Conservation (phyloP, 2,329 filamentous ascomycete genomes). For the Neonectria magnoliae region DNA sequence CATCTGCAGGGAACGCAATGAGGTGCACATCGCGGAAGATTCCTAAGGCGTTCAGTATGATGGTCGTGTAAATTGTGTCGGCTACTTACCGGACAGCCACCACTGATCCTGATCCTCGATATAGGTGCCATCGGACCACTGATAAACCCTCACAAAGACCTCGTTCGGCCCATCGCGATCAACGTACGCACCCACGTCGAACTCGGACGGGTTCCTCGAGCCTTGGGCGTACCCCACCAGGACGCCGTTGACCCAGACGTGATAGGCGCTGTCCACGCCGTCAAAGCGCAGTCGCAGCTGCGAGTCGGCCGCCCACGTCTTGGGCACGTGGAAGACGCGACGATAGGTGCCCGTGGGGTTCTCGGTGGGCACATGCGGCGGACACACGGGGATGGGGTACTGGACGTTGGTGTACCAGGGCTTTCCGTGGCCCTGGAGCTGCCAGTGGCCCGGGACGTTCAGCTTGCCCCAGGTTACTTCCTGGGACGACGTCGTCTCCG, state of each 20-base stretch:
- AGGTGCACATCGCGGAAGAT: slow-evolving; percentile 76
- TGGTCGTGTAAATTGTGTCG: slow-evolving; percentile 61
- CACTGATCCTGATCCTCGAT: slow-evolving; percentile 78
- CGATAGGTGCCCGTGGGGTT: slow-evolving; percentile 74
- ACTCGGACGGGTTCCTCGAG: slow-evolving; percentile 74
- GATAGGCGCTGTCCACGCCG: slow-evolving; percentile 77
- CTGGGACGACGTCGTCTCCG: slow-evolving; percentile 56
- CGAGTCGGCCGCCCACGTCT: slow-evolving; percentile 56
- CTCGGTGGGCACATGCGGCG: slow-evolving; percentile 69
- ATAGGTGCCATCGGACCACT: slow-evolving; percentile 75
- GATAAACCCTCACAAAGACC: slow-evolving; percentile 73
- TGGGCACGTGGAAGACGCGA: slow-evolving; percentile 63
- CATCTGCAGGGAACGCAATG: slow-evolving; percentile 62
- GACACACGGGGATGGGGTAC: slow-evolving; percentile 72
- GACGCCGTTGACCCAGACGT: slow-evolving; percentile 73
- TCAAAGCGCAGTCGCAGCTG: slow-evolving; percentile 74
- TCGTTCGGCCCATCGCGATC: slow-evolving; percentile 57
- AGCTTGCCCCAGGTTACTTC: slow-evolving; percentile 61
- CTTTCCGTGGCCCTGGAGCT: slow-evolving; percentile 72
- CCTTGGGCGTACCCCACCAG: slow-evolving; percentile 76
- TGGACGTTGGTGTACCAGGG: slow-evolving; percentile 77
- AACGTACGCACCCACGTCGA: slow-evolving; percentile 68
- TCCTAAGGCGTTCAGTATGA: slow-evolving; percentile 49
- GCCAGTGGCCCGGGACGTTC: slow-evolving; percentile 74
- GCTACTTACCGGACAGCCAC: slow-evolving; percentile 71